Evolutionary conservation across 345 rosid genomes (phyloP), one percentile per base, ranked within the genome.

Genomic region (Heritiera littoralis): DNA sequence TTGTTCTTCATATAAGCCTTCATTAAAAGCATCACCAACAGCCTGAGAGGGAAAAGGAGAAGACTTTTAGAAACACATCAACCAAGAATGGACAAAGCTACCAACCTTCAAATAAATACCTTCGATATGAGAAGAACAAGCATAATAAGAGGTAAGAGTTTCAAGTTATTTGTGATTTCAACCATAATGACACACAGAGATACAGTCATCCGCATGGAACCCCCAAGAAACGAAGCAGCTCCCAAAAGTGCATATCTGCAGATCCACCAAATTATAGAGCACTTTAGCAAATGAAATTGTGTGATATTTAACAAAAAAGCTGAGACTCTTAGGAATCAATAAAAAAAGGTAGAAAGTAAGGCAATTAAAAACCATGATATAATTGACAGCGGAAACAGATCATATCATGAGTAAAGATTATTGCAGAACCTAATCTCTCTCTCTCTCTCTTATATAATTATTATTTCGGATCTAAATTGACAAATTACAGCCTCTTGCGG

Each of bases 181-280:
- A 95, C 97, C 98, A 93, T 93, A 61, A 95, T 94, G 68, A 94
- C 99, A 85, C 99, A 95, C 49, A 95, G 87, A 40, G 99, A 90
- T 70, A 95, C 99, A n/a, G 99, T 95, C 94, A 95, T 93, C 78
- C 99, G 88, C 98, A 93, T 95, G 68, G 99, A 95, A 80, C 99
- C 99, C 52, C 98, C 98, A 79, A 95, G 98, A 87, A 95, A 94
- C 49, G 98, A 92, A 89, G 99, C 99, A 82, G 97, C 99, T 81
- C 99, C 99, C 65, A 94, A 87, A 78, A 95, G 80, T 80, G 99
- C 99, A 87, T 95, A 95, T 38, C 99, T 95, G 84, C 32, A 81
- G 75, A 77, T 68, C 46, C 80, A 87, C 68, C 74, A 81, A 55
- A 68, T 74, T 38, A 28, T 41, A 66, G 49, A 73, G 72, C 51